Evolutionary conservation across 2,329 filamentous ascomycete genomes (phyloP), one percentile per base, ranked within the genome.

Genomic region (Fusarium sterilihyphosum): DNA sequence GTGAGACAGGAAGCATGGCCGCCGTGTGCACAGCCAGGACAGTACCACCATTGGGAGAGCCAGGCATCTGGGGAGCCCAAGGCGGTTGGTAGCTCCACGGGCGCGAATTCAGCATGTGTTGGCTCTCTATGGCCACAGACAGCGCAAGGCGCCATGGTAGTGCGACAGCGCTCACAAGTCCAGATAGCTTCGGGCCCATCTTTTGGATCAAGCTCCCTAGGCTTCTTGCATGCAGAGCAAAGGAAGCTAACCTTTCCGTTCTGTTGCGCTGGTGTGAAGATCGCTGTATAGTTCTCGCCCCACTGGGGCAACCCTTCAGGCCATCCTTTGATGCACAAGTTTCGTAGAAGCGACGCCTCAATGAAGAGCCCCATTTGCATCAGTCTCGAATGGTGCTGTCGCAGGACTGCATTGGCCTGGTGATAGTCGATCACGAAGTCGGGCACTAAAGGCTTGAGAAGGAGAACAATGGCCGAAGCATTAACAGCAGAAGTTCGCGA

Each of bases 1-100:
- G 88, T 85, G 3, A 92, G 83, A 66, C 90, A 92, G 1, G 86
- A 86, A 1, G 88, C 85, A 78, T 92, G 90, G 0, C 90, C 90
- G 35, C 90, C 90, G 74, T 92, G 90, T 3, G 86, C 86, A 75
- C 90, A 92, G 18, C 87, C 88, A 3, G 88, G 87, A 66, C 90
- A 92, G 75, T 89, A 89, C 88, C 89, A 92, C 90, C 90, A 92
- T 5, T 86, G 86, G 0, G 82, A 78, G 10, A 84, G 78, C 74
- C 78, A 81, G 1, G 70, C 52, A 5, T 73, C 73, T 11, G 75
- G 65, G 9, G 73, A 70, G 4, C 79, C 73, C 6, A 78, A 79
- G n/a, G 79, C 75, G 5, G 74, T 71, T 7, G 80, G 17, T 12
- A 81, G 75, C 22, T 83, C 82, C 16, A 63, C 60, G 3, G 83